These are phyloP conservation scores for Rhizophagus sp. DNA, from an alignment of 192 early-diverging fungal genomes.

Conservation along the genomic window DNA sequence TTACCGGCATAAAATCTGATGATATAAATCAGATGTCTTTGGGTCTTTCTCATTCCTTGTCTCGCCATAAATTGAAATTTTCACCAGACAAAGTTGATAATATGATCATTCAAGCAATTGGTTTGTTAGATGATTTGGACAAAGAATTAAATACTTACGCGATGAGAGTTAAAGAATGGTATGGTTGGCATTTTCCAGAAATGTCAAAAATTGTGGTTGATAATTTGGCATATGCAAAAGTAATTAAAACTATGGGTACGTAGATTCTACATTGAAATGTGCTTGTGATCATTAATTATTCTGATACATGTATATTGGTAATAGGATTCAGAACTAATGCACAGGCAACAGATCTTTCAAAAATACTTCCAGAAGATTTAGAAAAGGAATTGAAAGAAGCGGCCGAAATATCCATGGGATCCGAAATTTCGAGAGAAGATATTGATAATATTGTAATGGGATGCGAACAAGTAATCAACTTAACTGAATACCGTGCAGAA, in stretches of 20 bases:
- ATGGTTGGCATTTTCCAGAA: constrained; percentile 99
- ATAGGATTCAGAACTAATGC: constrained; percentile 38
- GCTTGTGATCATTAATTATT: background rate
- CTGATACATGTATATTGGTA: background rate
- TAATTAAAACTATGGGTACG: constrained; percentile 90
- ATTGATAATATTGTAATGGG: constrained; percentile 92
- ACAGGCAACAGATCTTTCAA: constrained; percentile 76
- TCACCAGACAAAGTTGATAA: constrained; percentile 99
- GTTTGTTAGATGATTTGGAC: constrained; percentile 96
- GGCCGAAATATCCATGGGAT: constrained; percentile 98
- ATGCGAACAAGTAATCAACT: constrained; percentile 94
- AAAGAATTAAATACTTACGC: constrained; percentile 99
- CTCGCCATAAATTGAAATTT: constrained; percentile 99
- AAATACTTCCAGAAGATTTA: constrained; percentile 77
- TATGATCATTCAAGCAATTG: constrained; percentile 99
- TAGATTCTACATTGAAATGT: constrained; percentile 15
- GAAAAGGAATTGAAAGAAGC: constrained; percentile 93
- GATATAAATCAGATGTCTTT: constrained; percentile 95
- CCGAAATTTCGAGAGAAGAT: constrained; percentile 96
- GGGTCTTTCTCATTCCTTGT: constrained; percentile 98
- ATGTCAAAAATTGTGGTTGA: constrained; percentile 95
- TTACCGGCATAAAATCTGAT: constrained; percentile 81
- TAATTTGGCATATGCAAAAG: constrained; percentile 91
- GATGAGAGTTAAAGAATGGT: constrained; percentile 87
- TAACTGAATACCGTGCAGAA: constrained; percentile 93